Conservation (phyloP, 75 land plant genomes). For the Sequoiadendron giganteum region DNA sequence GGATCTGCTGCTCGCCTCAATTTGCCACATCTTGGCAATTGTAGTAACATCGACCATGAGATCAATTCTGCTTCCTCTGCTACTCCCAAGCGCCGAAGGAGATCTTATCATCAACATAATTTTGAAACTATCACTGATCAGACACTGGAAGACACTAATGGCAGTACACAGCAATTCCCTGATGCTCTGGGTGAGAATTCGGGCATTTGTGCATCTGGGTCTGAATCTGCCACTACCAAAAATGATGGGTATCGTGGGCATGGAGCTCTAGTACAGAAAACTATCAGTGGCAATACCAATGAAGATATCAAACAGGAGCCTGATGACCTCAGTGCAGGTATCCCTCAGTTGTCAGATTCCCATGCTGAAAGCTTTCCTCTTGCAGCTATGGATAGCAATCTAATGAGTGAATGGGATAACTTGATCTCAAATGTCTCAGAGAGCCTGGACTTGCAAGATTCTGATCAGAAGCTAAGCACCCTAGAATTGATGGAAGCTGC, state of each 20-base stretch:
- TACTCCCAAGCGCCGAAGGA: neutral
- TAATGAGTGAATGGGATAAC: neutral
- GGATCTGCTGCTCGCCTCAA: conserved; percentile 47
- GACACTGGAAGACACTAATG: neutral
- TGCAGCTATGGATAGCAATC: neutral
- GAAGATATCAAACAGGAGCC: neutral
- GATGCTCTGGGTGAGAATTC: neutral
- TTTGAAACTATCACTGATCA: neutral
- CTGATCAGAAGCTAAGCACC: neutral
- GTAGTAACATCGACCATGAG: neutral
- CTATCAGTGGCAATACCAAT: neutral
- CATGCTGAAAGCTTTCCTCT: neutral
- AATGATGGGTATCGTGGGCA: neutral
- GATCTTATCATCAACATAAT: neutral
- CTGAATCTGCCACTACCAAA: neutral
- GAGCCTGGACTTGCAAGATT: neutral
- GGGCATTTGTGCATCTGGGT: neutral
- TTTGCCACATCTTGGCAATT: neutral
- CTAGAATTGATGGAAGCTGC: neutral
- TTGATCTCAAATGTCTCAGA: neutral
- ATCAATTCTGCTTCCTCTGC: neutral
- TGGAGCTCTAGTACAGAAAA: neutral
- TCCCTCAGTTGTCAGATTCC: neutral
- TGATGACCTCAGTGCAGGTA: neutral
- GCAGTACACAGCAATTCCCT: neutral